A percentile compares a stretch with the other conserved stretches of the same genome.
Evolutionary conservation across 768 basidiomycete genomes (phyloP).

Genomic region (Mycena crocata): DNA sequence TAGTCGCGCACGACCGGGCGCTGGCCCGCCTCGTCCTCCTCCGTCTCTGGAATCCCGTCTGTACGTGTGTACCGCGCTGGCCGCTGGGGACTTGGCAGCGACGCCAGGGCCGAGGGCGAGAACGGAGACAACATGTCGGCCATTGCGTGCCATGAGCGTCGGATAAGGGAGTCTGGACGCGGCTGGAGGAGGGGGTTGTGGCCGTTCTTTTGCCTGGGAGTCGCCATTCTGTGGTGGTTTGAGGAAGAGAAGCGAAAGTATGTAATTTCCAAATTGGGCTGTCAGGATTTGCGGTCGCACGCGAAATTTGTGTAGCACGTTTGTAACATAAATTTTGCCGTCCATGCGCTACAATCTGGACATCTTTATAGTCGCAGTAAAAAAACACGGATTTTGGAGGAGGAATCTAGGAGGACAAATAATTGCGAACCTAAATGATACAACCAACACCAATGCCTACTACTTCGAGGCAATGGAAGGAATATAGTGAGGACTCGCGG

Average conservation of each 20-base stretch:
- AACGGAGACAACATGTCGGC: constrained; percentile 73
- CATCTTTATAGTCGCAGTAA: too few species aligned
- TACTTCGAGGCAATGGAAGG: too few species aligned
- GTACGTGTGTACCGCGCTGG: constrained; percentile 75
- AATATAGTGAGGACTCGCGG: too few species aligned
- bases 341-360: too few species aligned
- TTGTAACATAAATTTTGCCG: too few species aligned
- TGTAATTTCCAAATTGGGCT: background rate
- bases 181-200: constrained; percentile 12
- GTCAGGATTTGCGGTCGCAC: too few species aligned
- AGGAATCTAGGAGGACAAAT: too few species aligned
- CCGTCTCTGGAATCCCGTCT: constrained; percentile 77
- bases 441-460: too few species aligned
- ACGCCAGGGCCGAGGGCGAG: constrained; percentile 69
- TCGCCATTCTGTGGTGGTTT: constrained; percentile 31
- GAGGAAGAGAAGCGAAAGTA: constrained; percentile 10
- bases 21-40: constrained; percentile 61
- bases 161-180: constrained; percentile 54
- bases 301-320: too few species aligned
- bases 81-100: constrained; percentile 55
- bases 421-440: too few species aligned
- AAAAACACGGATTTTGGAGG: too few species aligned
- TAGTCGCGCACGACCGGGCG: constrained; percentile 78
- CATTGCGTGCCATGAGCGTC: constrained; percentile 73
- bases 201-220: constrained; percentile 4